Evolutionary conservation across 2,329 filamentous ascomycete species (phyloP), one percentile per base, ranked within the genome.

Genomic region (Aspergillus aculeatinus): DNA sequence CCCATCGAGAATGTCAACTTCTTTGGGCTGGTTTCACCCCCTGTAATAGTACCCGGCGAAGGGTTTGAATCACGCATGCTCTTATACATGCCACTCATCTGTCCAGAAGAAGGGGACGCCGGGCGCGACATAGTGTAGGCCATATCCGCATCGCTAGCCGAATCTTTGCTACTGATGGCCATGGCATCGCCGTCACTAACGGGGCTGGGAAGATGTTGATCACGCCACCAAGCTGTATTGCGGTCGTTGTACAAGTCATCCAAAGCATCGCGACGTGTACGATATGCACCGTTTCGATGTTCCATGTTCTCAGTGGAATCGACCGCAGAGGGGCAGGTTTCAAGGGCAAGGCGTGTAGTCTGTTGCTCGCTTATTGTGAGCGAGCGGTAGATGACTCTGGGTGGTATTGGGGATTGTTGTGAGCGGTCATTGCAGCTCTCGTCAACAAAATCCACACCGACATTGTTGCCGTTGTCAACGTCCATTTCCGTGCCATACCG

Each of bases 1-100:
- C 90, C 90, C 85, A 92, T 91, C 68, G 88, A 90, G 73, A 92
- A 89, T 62, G 83, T 86, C 72, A 85, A 89, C 51, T 68, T 64
- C 49, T 66, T 68, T 25, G 51, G 23, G 51, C 58, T 44, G 6
- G 5, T 44, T 44, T 9, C 16, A 44, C 14, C n/a, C 6, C 4
- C 16, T 9, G 4, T 19, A 7, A 19, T 16, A 14, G 3, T 19
- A 16, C 14, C n/a, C 16, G 4, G 39, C 16, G n/a, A 44, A 19
- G 39, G 16, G 2, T 44, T 5, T 9, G 16, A 19, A 2, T 44
- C 39, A 16, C 39, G 16, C 39, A 19, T 44, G 39, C n/a, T 44
- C 16, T n/a, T 9, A 19, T 16, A 19, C 39, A 44, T 19, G 16
- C 12, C 16, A 44, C 39, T 19, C 56, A n/a, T 47, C 10, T 52